These are phyloP conservation scores for Aspergillus glaucus DNA, from an alignment of 2,329 filamentous ascomycete species.

Conservation along the genomic window DNA sequence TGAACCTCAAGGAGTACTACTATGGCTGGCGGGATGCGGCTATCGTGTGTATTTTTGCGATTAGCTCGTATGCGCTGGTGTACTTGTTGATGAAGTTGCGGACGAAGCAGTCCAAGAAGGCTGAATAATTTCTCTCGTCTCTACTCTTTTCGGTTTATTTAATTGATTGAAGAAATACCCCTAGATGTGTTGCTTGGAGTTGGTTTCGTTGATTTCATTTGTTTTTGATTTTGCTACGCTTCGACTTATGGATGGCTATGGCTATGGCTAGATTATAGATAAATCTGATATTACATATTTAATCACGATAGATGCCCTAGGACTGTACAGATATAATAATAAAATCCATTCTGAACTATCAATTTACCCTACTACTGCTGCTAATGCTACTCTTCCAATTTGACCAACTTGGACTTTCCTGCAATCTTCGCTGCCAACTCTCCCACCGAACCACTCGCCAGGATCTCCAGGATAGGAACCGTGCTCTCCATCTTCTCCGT, in stretches of 20 bases:
- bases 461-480: conserved; percentile 22
- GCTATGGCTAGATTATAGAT: no score
- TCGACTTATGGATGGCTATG: no score
- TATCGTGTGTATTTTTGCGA: conserved; percentile 7
- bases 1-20: conserved; percentile 40
- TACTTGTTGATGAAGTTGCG: conserved; percentile 3
- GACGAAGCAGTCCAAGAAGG: conserved; percentile 1
- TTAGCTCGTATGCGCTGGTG: conserved; percentile 9
- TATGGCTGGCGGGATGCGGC: conserved; percentile 9
- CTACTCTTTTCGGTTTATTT: neutral
- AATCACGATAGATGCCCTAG: no score
- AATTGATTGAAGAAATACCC: neutral
- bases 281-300: no score
- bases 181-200: no score
- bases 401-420: conserved; percentile 5
- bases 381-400: neutral
- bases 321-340: neutral
- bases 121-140: neutral
- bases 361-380: no score
- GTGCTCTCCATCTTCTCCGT: conserved; percentile 26
- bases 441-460: conserved; percentile 17
- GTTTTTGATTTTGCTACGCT: no score
- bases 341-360: neutral
- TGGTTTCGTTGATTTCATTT: no score
- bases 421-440: conserved; percentile 19